phyloP scores from a whole-genome alignment of 163 green algal genomes.

The Smithsoniella earleae region DNA sequence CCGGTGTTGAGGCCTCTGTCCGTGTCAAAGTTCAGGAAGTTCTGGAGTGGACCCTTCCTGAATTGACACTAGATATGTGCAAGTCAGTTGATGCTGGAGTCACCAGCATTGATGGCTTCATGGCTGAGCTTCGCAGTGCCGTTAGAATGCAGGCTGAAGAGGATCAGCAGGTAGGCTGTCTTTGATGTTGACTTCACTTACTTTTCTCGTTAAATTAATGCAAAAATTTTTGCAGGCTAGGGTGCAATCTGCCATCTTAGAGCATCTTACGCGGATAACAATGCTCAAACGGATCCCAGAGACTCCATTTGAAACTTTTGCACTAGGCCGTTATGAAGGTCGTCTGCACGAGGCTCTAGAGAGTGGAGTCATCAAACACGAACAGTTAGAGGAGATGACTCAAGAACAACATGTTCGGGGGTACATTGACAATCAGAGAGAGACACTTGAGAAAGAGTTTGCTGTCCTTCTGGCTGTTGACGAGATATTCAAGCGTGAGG shows the following conservation, averaged over 20 bases:
- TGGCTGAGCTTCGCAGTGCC: not conserved
- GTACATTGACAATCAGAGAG: not conserved
- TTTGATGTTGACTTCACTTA: too few relatives aligned
- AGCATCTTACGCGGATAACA: not conserved
- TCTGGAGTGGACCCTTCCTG: conserved; percentile 8
- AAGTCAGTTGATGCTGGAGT: not conserved
- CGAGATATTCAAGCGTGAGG: conserved; percentile 25
- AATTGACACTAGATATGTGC: conserved; percentile 27
- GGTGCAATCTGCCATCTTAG: conserved; percentile 1
- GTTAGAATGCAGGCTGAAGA: not conserved
- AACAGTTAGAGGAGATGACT: conserved; percentile 7
- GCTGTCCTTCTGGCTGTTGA: conserved; percentile 10
- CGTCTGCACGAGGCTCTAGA: conserved; percentile 21
- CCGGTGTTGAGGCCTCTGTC: not conserved
- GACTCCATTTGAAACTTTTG: conserved; percentile 18
- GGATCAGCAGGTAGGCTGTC: conserved; percentile 19
- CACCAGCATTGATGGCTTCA: not conserved
- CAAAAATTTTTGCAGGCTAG: conserved; percentile 27
- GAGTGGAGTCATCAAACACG: conserved; percentile 13
- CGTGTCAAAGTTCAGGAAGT: conserved; percentile 9
- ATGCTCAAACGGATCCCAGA: conserved; percentile 2
- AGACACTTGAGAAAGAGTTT: conserved; percentile 20
- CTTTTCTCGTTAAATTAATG: too few relatives aligned
- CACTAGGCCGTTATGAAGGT: conserved; percentile 4
- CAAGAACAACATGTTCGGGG: not conserved